These are phyloP conservation scores for Polytrichum commune DNA, from an alignment of 225 moss, liverwort and hornwort species.

Conservation along the genomic window DNA sequence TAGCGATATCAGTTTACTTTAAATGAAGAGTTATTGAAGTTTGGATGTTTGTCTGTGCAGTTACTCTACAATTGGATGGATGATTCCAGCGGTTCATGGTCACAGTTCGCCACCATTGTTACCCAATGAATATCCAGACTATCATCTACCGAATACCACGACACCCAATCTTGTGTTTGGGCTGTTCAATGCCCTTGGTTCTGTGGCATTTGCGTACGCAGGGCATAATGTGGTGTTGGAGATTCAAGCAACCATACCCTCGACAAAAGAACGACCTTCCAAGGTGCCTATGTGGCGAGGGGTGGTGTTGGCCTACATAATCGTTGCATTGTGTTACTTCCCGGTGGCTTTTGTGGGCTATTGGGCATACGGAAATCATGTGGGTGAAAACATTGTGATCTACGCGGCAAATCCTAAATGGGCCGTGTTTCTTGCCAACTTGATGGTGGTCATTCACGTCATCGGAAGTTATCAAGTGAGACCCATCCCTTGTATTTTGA, in stretches of 20 bases:
- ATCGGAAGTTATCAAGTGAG: conserved; percentile 54
- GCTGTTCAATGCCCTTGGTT: conserved; percentile 41
- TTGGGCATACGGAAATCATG: conserved; percentile 58
- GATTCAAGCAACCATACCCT: conserved; percentile 61
- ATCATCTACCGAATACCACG: background rate
- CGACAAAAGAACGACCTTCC: conserved; percentile 46
- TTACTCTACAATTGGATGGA: conserved; percentile 63
- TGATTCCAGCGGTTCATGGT: conserved; percentile 24
- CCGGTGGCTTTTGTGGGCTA: conserved; percentile 48
- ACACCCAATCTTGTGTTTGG: conserved; percentile 11
- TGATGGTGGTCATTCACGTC: conserved; percentile 63
- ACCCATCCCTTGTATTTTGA: background rate
- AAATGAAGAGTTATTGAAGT: background rate
- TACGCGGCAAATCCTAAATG: conserved; percentile 12
- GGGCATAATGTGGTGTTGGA: conserved; percentile 63
- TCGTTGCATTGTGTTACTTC: conserved; percentile 58
- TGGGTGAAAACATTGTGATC: conserved; percentile 4
- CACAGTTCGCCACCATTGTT: background rate
- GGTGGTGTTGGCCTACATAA: conserved; percentile 32
- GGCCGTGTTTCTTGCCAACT: conserved; percentile 38
- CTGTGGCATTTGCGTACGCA: conserved; percentile 58
- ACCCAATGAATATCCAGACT: fast-evolving
- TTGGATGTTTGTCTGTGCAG: conserved; percentile 14
- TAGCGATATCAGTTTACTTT: background rate
- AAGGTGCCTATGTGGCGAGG: conserved; percentile 59